Base-by-base conservation (phyloP, 306 rosid genomes). In the Medicago ruthenica region DNA sequence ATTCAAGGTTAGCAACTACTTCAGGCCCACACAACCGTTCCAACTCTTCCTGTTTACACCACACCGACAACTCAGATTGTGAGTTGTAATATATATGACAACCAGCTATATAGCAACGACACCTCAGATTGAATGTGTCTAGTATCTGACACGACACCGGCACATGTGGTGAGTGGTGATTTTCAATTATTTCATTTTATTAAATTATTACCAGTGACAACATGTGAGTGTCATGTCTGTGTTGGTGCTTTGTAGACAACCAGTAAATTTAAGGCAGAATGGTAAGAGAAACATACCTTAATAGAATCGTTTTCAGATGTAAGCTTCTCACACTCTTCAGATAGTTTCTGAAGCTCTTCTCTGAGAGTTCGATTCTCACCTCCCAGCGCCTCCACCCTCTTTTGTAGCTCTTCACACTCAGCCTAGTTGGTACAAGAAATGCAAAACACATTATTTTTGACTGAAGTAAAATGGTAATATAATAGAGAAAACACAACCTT, bases 391-490 rank as follows among this genome's bases (percentile, higher is more conserved):
- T 96, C 96, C 60, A 96, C 99, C 82, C 88, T 92, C 76, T 79
- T 89, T 76, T 90, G 99, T 72, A 96, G 85, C 75, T 92, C 99
- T 83, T 96, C 99, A 82, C 99, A 96, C 78, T 96, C 99, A 11
- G 96, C 97, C 99, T 96, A 70, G 74, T 83, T 14, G 70, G 63
- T 48, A 81, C 59, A 75, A 74, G 53, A 81, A 80, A 79, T 1
- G 39, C 48, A 27, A 82, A 36, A 42, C 37, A 67, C 13, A 37
- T 70, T 60, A 59, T 61, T 78, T 67, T 42, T 31, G 12, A 24
- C 42, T 18, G 7, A 42, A 22, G 31, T 64, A 57, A 61, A 62
- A 75, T 42, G 65, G 64, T 45, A 55, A 71, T 18, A 77, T 68
- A 54, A 14, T 64, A 61, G 8, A 67, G 54, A 20, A 54, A 17